Conservation (phyloP, 495 filamentous ascomycete species). For the Xylaria acuta region DNA sequence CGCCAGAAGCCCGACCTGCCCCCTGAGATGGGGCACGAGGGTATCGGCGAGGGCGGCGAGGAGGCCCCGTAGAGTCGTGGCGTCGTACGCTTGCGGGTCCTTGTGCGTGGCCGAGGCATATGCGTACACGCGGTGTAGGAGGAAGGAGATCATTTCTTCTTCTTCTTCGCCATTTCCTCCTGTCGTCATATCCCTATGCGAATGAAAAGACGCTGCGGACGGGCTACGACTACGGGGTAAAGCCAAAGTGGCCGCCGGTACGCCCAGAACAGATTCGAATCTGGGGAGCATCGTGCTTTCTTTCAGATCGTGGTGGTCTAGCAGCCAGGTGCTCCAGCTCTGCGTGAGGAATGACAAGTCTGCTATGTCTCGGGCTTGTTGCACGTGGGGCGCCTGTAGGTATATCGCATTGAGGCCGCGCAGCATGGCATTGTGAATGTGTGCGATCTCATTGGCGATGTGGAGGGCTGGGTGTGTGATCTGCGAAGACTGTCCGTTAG, state of each 20-base stretch:
- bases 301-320: conserved; percentile 43
- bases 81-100: conserved; percentile 26
- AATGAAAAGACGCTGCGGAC: not conserved
- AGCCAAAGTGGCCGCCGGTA: conserved; percentile 12
- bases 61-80: conserved; percentile 15
- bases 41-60: conserved; percentile 26
- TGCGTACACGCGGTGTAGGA: conserved; percentile 24
- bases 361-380: conserved; percentile 34
- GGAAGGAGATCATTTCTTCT: conserved; percentile 15
- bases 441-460: conserved; percentile 51
- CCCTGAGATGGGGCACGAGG: conserved; percentile 37
- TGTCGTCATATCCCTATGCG: not conserved
- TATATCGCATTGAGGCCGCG: conserved; percentile 58
- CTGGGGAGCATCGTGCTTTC: conserved; percentile 42
- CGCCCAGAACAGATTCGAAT: conserved; percentile 39
- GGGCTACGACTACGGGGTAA: not conserved
- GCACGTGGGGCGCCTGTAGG: conserved; percentile 53
- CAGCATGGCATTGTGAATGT: conserved; percentile 56
- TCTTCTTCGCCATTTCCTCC: not conserved
- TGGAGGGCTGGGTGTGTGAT: conserved; percentile 34
- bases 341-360: conserved; percentile 50
- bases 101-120: conserved; percentile 25
- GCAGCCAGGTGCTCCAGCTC: conserved; percentile 41
- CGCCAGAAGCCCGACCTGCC: conserved; percentile 28
- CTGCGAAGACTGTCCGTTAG: conserved; percentile 16